Percentiles rank a stretch among this genome's conserved stretches.
These are phyloP conservation scores for Termitomyces bulborhizus DNA, from an alignment of 768 basidiomycete genomes.

Conservation along the genomic window DNA sequence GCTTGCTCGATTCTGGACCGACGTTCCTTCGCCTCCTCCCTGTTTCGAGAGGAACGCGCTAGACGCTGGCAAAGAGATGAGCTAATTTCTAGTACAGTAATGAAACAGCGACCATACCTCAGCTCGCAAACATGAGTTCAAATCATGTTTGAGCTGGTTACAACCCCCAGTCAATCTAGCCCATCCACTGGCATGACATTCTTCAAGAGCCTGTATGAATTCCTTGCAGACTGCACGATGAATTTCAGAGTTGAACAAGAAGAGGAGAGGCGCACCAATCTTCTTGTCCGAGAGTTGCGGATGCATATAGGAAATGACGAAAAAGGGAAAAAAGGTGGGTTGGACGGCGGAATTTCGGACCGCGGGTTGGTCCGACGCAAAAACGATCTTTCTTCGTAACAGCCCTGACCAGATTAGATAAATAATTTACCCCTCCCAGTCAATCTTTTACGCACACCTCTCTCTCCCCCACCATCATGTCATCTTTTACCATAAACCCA, in stretches of 20 bases:
- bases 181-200: slow-evolving; percentile 62
- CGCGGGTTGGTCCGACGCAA: slow-evolving; percentile 5
- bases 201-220: slow-evolving; percentile 70
- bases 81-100: neutral
- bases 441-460: slow-evolving; percentile 10
- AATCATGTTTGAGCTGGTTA: slow-evolving; percentile 58
- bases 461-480: slow-evolving; percentile 30
- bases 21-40: slow-evolving; percentile 53
- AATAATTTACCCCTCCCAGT: slow-evolving; percentile 7
- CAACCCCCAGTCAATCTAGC: slow-evolving; percentile 63
- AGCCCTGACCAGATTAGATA: slow-evolving; percentile 13
- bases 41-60: slow-evolving; percentile 52
- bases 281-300: slow-evolving; percentile 67
- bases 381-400: slow-evolving; percentile 2
- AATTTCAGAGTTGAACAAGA: neutral
- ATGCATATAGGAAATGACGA: slow-evolving; percentile 41
- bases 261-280: slow-evolving; percentile 32
- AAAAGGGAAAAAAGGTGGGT: neutral
- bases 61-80: slow-evolving; percentile 37
- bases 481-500: slow-evolving; percentile 30
- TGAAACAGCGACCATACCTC: slow-evolving; percentile 44
- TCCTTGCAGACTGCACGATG: slow-evolving; percentile 56
- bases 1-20: slow-evolving; percentile 52
- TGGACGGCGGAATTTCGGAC: slow-evolving; percentile 11
- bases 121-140: slow-evolving; percentile 64